Evolutionary conservation across 495 filamentous ascomycete genomes (phyloP), one percentile per base, ranked within the genome.

Genomic region (Aspergillus ellipticus): DNA sequence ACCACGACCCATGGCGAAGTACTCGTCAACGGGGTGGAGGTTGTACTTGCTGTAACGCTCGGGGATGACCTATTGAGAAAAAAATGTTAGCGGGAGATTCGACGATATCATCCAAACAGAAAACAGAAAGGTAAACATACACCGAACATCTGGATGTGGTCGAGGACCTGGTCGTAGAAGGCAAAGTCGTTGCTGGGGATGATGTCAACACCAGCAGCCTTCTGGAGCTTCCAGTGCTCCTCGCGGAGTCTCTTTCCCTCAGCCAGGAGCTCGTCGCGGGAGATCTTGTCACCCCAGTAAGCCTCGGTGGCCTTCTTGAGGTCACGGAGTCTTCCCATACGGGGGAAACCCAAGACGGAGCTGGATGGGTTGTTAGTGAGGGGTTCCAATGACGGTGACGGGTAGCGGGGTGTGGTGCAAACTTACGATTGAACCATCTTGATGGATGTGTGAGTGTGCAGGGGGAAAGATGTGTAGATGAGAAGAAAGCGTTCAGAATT

Each of bases 141-240:
- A 71, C 89, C 90, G 79, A 98, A 98, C 67, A 96, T 84, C 80
- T 98, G 94, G 77, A 96, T 96, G 81, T 98, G 94, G 77, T 93
- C 90, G 37, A 98, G 89, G 71, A 98, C 87, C 69, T 98, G 94
- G 74, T 98, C 94, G 74, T 98, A 98, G 82, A 89, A 92, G 58
- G 95, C 89, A 72, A 98, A 98, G 87, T 98, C 94, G 73, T 97
- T 97, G 86, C 89, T 94, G 68, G 94, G 94, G 75, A 98, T 97
- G 75, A 90, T 82, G 67, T 96, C 89, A 69, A 96, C 92, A 69
- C 94, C 94, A 65, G 92, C 92, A 76, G 92, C 85, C 82, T 97
- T 94, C 82, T 97, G 94, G 79, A 97, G 90, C 82, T 96, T 90
- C 94, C 94, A 98, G 86, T 98, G 94, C 67, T 86, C 92, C 54